These are phyloP conservation scores for Peniophora sp. DNA, from an alignment of 1,284 basidiomycete genomes.

Conservation along the genomic window DNA sequence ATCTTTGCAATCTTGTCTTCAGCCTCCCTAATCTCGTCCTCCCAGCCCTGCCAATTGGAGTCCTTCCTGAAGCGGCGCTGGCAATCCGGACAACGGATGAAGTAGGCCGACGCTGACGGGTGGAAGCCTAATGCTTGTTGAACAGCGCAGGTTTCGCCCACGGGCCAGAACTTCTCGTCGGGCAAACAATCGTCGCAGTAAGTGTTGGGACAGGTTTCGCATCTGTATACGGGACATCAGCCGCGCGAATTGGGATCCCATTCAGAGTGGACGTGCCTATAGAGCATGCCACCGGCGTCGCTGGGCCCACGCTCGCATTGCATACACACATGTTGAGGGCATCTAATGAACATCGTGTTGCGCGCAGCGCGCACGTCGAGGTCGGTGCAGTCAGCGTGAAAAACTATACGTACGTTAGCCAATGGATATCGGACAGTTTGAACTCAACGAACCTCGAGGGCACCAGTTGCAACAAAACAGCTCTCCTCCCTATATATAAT, in stretches of 20 bases:
- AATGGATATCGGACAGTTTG: background rate
- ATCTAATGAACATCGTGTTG: slow-evolving; percentile 20
- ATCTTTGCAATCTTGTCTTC: slow-evolving; percentile 18
- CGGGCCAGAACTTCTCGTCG: slow-evolving; percentile 34
- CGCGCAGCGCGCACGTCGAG: slow-evolving; percentile 22
- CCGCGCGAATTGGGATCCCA: background rate
- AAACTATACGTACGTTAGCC: slow-evolving; percentile 26
- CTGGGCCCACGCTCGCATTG: slow-evolving; percentile 28
- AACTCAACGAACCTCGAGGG: slow-evolving; percentile 37
- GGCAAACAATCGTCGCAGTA: slow-evolving; percentile 57
- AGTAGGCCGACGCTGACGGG: slow-evolving; percentile 26
- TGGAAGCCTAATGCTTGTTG: slow-evolving; percentile 30
- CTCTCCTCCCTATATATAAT: slow-evolving; percentile 32
- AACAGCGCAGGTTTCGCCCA: slow-evolving; percentile 50
- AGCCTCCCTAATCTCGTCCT: slow-evolving; percentile 28
- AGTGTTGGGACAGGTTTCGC: slow-evolving; percentile 49
- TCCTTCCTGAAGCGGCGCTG: slow-evolving; percentile 22
- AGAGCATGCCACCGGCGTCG: slow-evolving; percentile 45
- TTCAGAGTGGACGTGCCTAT: slow-evolving; percentile 26
- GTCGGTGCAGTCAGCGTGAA: slow-evolving; percentile 40
- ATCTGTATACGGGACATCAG: slow-evolving; percentile 24
- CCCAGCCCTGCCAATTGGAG: slow-evolving; percentile 26
- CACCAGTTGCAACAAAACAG: slow-evolving; percentile 39
- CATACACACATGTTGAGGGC: slow-evolving; percentile 43
- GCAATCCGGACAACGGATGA: slow-evolving; percentile 42